Base-by-base conservation (phyloP, 441 rosid species). In the Pelargonium australe region DNA sequence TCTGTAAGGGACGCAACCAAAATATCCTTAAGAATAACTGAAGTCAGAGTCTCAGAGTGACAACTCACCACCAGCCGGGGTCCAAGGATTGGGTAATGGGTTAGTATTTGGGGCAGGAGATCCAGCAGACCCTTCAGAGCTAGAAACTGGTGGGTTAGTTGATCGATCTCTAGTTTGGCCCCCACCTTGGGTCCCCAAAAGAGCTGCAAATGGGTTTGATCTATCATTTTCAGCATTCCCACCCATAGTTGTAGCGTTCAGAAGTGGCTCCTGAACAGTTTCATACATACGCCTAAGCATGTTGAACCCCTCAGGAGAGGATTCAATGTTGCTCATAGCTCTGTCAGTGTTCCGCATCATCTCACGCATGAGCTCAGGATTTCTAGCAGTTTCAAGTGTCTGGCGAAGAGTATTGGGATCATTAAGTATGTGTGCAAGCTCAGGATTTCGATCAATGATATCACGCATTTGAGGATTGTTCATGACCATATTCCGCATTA, bases 81-180 rank as follows among this genome's bases (percentile, higher is more conserved):
- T 80, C 94, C 89, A 85, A 72, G 94, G 95, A 64, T 85, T 86
- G 64, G 89, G 87, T 70, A 86, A 83, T 14, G 89, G 94, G 66
- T 79, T 85, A 67, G 86, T 71, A 68, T 84, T 86, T 34, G 91
- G 91, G 31, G 76, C 72, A 73, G 83, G 55, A 55, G 61, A 55
- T 6, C 79, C 86, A 13, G 78, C 63, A 58, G 78, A 75, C 0
- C 82, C 64, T 66, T 82, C 90, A 63, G 84, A 72, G 74, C 69
- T 81, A 1, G 81, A 63, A 45, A 83, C 71, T 0, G 85, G 53
- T 69, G 84, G 69, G 55, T 78, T 84, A 71, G 72, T 83, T 64
- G 84, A 41, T 41, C 80, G 76, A 77, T 70, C 67, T 63, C 44
- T 72, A 20, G 79, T 80, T 73, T 83, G 91, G 3, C 81, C 67